These are phyloP conservation scores for Colletotrichum tanaceti DNA, from an alignment of 2,329 filamentous ascomycete species.

Conservation along the genomic window DNA sequence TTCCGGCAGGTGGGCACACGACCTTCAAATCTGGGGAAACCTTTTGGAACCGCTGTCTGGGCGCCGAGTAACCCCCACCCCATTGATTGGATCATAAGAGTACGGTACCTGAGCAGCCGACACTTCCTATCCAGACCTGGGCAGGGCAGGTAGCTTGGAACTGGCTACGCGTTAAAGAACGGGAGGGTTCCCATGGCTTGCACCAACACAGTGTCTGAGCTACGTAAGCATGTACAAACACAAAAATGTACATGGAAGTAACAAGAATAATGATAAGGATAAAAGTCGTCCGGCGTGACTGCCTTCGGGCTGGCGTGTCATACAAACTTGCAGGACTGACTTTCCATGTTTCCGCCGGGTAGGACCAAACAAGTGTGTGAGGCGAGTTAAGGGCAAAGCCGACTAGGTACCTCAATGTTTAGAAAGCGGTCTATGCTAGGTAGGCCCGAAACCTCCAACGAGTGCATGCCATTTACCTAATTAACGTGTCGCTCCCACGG, in stretches of 20 bases:
- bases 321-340: constrained; percentile 41
- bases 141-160: too few relatives aligned
- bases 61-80: background rate
- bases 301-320: constrained; percentile 4
- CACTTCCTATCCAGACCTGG: background rate
- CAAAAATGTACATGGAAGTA: too few relatives aligned
- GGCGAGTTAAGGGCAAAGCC: background rate
- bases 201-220: constrained; percentile 10
- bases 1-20: constrained; percentile 38
- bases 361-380: too few relatives aligned
- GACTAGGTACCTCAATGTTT: background rate
- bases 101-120: constrained; percentile 9
- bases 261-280: too few relatives aligned
- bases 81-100: constrained; percentile 9
- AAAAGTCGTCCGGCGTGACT: constrained; percentile 20
- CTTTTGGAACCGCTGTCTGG: background rate
- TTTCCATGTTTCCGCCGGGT: too few relatives aligned
- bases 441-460: constrained; percentile 7
- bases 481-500: background rate
- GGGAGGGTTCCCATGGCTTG: background rate
- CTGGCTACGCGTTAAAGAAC: background rate
- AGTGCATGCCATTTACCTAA: background rate
- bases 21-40: background rate
- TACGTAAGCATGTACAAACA: too few relatives aligned
- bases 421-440: constrained; percentile 5